Evolutionary conservation across 345 rosid species (phyloP).

Genomic region (Hypericum perforatum): DNA sequence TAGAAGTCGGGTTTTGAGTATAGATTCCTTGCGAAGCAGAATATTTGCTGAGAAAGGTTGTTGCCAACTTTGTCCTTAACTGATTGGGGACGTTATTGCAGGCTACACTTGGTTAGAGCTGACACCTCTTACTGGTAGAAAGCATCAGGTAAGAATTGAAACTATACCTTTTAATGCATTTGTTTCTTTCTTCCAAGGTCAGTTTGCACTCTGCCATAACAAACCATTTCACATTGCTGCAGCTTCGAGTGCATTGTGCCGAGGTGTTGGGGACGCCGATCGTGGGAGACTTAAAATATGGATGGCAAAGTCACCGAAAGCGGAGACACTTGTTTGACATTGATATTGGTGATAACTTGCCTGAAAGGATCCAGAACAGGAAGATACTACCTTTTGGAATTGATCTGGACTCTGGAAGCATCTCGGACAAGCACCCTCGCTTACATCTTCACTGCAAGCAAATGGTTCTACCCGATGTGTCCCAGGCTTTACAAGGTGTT

Average conservation of each 20-base stretch:
- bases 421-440: slow-evolving; percentile 52
- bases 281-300: slow-evolving; percentile 87
- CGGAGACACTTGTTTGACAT: slow-evolving; percentile 26
- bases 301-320: slow-evolving; percentile 70
- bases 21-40: too few species aligned
- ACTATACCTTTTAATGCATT: neutral
- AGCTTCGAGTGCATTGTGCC: slow-evolving; percentile 97
- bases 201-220: slow-evolving; percentile 1
- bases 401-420: slow-evolving; percentile 62
- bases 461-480: slow-evolving; percentile 59
- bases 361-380: slow-evolving; percentile 9
- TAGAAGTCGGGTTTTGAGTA: too few species aligned
- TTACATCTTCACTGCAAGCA: slow-evolving; percentile 89
- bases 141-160: slow-evolving; percentile 63
- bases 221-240: slow-evolving; percentile 13
- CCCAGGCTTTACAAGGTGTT: slow-evolving; percentile 35
- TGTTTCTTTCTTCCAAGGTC: slow-evolving; percentile 2
- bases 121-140: slow-evolving; percentile 85
- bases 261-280: slow-evolving; percentile 87
- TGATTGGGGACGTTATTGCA: slow-evolving; percentile 20
- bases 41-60: too few species aligned
- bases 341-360: slow-evolving; percentile 11
- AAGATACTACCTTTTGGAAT: slow-evolving; percentile 48
- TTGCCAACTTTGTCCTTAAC: neutral
- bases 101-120: slow-evolving; percentile 89